Conservation (phyloP, 78 protist species). For the Pigoraptor vietnamica region DNA sequence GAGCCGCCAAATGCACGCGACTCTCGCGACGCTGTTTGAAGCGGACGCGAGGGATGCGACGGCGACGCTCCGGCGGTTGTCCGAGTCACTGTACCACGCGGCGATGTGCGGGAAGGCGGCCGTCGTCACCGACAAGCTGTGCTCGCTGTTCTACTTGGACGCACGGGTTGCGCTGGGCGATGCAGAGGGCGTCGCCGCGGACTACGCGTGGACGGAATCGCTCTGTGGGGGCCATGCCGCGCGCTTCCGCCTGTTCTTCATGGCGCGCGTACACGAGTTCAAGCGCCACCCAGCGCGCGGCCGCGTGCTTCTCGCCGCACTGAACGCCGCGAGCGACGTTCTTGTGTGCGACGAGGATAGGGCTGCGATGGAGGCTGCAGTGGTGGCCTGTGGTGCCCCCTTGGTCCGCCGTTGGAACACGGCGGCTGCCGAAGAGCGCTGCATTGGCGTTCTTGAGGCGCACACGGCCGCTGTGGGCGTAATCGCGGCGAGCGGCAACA, state of each 20-base stretch:
- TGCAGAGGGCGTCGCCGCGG: not conserved
- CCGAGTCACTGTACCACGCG: not conserved
- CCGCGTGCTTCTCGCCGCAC: not conserved
- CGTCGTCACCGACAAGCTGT: not conserved
- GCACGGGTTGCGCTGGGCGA: not conserved
- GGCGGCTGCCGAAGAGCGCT: too few relatives aligned
- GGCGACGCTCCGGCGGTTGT: not conserved
- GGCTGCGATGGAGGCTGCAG: not conserved
- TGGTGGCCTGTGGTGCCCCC: too few relatives aligned
- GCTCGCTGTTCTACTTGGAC: not conserved
- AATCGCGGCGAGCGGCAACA: too few relatives aligned
- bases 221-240: not conserved
- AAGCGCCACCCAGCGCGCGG: not conserved
- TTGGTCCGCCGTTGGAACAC: too few relatives aligned
- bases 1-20: not conserved
- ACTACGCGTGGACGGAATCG: not conserved
- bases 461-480: too few relatives aligned
- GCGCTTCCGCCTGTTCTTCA: too few relatives aligned
- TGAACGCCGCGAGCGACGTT: not conserved
- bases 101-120: not conserved
- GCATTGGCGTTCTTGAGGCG: too few relatives aligned
- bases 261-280: not conserved
- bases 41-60: not conserved
- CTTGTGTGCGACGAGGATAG: not conserved
- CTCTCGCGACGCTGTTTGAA: not conserved